Base-by-base conservation (phyloP, 139 green algal genomes). In the Chlamydomonas sphaeroides region DNA sequence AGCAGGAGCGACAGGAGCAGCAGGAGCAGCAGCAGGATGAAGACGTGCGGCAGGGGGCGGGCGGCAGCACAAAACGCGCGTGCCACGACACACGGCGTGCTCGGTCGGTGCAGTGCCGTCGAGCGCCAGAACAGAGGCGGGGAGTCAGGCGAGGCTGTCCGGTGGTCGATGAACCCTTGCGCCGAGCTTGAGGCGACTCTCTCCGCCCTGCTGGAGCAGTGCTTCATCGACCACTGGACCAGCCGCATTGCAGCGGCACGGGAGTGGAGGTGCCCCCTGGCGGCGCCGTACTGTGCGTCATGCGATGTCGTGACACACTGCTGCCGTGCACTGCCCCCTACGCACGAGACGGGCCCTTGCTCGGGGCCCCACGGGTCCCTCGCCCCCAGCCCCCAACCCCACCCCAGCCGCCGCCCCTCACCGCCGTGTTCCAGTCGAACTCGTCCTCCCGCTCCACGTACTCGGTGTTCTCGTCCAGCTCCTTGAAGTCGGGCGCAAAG, bases 401-500 rank as follows among this genome's bases (percentile, higher is more conserved):
- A 14, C 63, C 28, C 5, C 14, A 15, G 4, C n/a, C n/a, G 7
- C n/a, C 61, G 30, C n/a, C 20, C 32, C 23, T 61, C 28, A 88
- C 66, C 65, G 84, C 71, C 36, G 86, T 88, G 68, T 94, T 93
- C 65, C 92, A 67, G 83, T 99, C 96, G 70, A 99, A 99, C 88
- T 98, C 96, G 77, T 98, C 95, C 76, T 99, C 96, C 8, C 82
- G 75, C 86, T 99, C 96, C 41, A 95, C 88, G 57, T 98, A 98
- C 90, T 98, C 95, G 53, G 91, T 77, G 86, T 97, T 98, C 45
- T 97, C 91, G 28, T 95, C 84, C n/a, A 99, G 90, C 89, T 98
- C 94, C 81, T 93, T 84, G 85, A 99, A 99, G 69, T 97, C 96
- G 5, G 97, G 97, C 1, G 96, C 96, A 84, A 99, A 99, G 28